Base-by-base conservation (phyloP, 2,329 filamentous ascomycete genomes). In the Cercospora sp. region DNA sequence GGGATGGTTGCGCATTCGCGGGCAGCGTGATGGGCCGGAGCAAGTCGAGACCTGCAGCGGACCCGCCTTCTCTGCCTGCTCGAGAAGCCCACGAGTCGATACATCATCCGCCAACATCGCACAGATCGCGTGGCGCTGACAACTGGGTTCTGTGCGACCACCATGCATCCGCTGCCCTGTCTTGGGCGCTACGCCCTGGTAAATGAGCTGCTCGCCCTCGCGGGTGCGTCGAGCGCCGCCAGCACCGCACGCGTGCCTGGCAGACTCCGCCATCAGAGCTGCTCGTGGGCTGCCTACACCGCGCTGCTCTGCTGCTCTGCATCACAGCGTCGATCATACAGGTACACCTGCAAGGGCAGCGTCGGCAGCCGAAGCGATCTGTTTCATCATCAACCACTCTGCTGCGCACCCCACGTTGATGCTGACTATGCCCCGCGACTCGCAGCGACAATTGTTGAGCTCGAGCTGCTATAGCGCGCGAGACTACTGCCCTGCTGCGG, bases 51-150 rank as follows among this genome's bases (percentile, higher is more conserved):
- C 62, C 62, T 68, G 61, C 62, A 48, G 23, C 30, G 36, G 53
- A 55, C 55, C 65, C 48, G 30, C 60, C 60, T 30, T 12, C 36
- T 53, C 26, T 31, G 45, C 55, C 63, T 51, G 57, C 59, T 62
- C 13, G 9, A 26, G 30, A 40, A 12, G 28, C 30, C 48, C 40
- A 57, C 62, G 62, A 63, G 64, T 67, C 55, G 60, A 57, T 61
- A 48, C 67, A 60, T 58, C 31, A 33, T 28, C 55, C 36, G 63
- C 57, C 62, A 60, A 45, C 55, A 64, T 48, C 30, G 61, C 65
- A 68, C 60, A 68, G 68, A 70, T 69, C 62, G 68, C 68, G 65
- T 69, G 68, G 68, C 68, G 68, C 59, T 65, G 68, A 68, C 63
- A 55, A 62, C 58, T 65, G 33, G 42, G 36, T 60, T 13, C 65